Conservation (phyloP, 1,139 yeast species). For the Candida sp. region DNA sequence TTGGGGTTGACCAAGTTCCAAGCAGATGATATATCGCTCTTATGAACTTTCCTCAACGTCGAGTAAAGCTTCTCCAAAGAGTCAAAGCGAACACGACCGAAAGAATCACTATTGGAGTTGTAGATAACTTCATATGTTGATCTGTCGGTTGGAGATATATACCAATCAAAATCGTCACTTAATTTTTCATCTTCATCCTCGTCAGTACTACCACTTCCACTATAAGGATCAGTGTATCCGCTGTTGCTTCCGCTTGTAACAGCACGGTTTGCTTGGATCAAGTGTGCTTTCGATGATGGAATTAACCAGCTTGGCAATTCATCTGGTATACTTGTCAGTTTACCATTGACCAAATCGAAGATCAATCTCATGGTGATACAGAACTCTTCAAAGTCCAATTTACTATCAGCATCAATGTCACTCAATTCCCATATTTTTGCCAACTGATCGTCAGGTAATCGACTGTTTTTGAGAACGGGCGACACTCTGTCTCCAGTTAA, state of each 20-base stretch:
- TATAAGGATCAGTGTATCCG: constrained; percentile 6
- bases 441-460: constrained; percentile 70
- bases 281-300: constrained; percentile 83
- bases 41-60: constrained; percentile 70
- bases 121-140: constrained; percentile 77
- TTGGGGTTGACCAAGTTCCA: constrained; percentile 96
- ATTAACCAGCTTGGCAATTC: constrained; percentile 87
- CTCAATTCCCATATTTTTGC: constrained; percentile 88
- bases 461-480: constrained; percentile 85
- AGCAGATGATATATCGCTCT: constrained; percentile 84
- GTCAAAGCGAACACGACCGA: constrained; percentile 80
- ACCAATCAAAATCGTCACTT: constrained; percentile 87
- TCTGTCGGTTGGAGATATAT: constrained; percentile 86
- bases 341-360: constrained; percentile 86
- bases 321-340: constrained; percentile 57
- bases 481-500: constrained; percentile 84
- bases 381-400: constrained; percentile 93
- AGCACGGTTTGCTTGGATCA: constrained; percentile 79
- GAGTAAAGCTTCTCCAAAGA: constrained; percentile 67
- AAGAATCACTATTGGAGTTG: constrained; percentile 68
- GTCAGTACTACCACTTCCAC: constrained; percentile 35
- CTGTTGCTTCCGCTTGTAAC: constrained; percentile 33
- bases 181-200: constrained; percentile 55
- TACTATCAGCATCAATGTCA: constrained; percentile 91
- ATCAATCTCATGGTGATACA: constrained; percentile 96